Evolutionary conservation across 2,329 filamentous ascomycete species (phyloP), one percentile per base, ranked within the genome.

Genomic region (Didymosphaeria variabile): DNA sequence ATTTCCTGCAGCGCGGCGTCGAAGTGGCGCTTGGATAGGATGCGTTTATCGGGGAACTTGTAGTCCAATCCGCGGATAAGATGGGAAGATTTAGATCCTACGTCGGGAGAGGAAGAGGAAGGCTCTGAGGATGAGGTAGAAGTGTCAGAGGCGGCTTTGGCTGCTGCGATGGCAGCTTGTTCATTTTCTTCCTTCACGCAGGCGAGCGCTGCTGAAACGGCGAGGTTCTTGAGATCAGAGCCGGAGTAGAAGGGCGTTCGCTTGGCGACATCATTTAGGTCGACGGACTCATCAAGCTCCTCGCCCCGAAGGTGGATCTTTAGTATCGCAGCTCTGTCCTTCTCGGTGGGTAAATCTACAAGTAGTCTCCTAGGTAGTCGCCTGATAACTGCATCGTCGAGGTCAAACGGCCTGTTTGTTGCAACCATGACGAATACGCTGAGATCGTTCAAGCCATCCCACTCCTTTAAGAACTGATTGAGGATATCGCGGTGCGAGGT

Each of bases 391-490:
- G 92, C 92, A 69, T 95, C 92, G 71, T 99, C 95, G 0, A 99
- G 87, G 72, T 98, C 95, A 72, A 97, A 97, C 0, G 95, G 95
- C 10, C 94, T 86, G 78, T 99, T 98, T 9, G 94, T 98, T 31
- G 95, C 94, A 0, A 98, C 93, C 93, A 99, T 97, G 78, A 99
- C 94, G 77, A 99, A 98, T 2, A 94, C 93, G 19, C 91, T 91
- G 50, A 89, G 86, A 60, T 88, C 84, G 69, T 91, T 91, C 83
- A 98, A 90, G 12, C 95, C 95, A 70, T 98, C 95, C 95, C 94
- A 98, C 77, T 98, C 94, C 57, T 93, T 91, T 53, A 99, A 82
- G 77, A 98, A 98, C 79, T 99, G 94, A 74, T 97, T 99, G 77
- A 98, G 94, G 57, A 95, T 90, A 76, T 97, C 94, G 53, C 94